Percentiles rank a stretch among this genome's conserved stretches.
phyloP scores from a whole-genome alignment of 441 rosid genomes.

The Populus tomentosa region DNA sequence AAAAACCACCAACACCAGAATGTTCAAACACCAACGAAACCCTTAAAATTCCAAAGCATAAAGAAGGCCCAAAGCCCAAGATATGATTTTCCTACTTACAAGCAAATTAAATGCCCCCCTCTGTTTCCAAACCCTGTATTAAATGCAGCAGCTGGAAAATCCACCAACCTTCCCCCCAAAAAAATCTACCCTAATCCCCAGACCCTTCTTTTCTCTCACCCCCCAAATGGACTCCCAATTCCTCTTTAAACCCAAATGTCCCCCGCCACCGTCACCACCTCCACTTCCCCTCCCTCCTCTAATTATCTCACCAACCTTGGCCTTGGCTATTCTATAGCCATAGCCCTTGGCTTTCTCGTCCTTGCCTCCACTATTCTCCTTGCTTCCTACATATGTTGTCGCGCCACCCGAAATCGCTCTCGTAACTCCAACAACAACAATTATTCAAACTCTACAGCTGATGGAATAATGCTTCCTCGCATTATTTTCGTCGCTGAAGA shows the following conservation, averaged over 20 bases:
- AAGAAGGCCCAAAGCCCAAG: neutral
- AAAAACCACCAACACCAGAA: too few relatives aligned
- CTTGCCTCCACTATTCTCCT: conserved; percentile 73
- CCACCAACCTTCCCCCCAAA: conserved; percentile 52
- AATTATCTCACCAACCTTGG: conserved; percentile 60
- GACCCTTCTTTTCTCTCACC: conserved; percentile 2
- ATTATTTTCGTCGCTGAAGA: conserved; percentile 79
- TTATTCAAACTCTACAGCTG: conserved; percentile 21
- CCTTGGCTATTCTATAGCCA: conserved; percentile 88
- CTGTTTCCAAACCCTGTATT: conserved; percentile 55
- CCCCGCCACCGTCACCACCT: conserved; percentile 18
- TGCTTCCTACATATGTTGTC: conserved; percentile 85
- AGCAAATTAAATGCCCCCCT: conserved; percentile 44
- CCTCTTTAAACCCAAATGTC: conserved; percentile 35
- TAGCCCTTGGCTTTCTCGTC: conserved; percentile 82
- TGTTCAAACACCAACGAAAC: too few relatives aligned
- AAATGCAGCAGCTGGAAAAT: conserved; percentile 71
- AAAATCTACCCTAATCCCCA: conserved; percentile 25
- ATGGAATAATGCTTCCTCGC: conserved; percentile 69
- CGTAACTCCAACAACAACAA: neutral
- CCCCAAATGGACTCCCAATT: conserved; percentile 43
- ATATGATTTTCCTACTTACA: neutral
- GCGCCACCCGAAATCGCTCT: conserved; percentile 44
- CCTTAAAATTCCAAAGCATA: too few relatives aligned
- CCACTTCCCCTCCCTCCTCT: conserved; percentile 28